Base-by-base conservation (phyloP, 208 protist species). In the Wallacemonas rigidus region DNA sequence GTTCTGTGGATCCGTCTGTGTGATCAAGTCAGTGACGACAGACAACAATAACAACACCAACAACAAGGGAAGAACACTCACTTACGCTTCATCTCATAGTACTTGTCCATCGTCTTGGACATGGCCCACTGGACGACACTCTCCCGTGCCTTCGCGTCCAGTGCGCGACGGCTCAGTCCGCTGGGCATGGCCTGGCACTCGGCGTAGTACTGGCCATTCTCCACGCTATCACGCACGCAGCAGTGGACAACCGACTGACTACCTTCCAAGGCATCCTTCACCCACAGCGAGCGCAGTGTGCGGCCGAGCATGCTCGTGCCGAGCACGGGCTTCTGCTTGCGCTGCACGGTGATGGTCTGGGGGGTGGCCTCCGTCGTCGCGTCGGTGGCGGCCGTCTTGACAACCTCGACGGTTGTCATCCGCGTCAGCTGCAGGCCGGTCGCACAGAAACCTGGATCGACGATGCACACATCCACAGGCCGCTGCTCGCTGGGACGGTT, bases 61-160 rank as follows among this genome's bases (percentile, higher is more conserved):
- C 26, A 26, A 26, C 26, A 26, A 26, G 26, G 26, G 26, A 26
- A 26, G 26, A 26, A 58, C 15, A 17, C 12, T 35, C 15, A 65
- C 40, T 48, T 65, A 12, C 60, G 60, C 40, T 65, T 65, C 60
- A 65, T 65, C 60, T 65, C 60, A 77, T 94, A 92, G 77, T 94
- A 92, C 77, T 88, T 94, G 54, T 83, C 84, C 26, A 92, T 92
- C 17, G 89, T 91, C 69, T 92, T 94, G n/a, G 81, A 71, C 86
- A 94, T 90, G 1, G 85, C 89, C 89, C 89, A 94, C 15, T 81
- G 82, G 26, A 94, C 74, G 1, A 94, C 89, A 48, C 90, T 87
- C 9, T 88, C 77, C 5, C 89, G 75, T 65, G 79, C 82, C 39
- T 71, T 74, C 5, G 77, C 39, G 72, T 89, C 81, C 47, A 92